Percentiles rank a stretch among this genome's conserved stretches.
phyloP scores from a whole-genome alignment of 1,139 yeast species.

The Groenewaldozyma sp. region DNA sequence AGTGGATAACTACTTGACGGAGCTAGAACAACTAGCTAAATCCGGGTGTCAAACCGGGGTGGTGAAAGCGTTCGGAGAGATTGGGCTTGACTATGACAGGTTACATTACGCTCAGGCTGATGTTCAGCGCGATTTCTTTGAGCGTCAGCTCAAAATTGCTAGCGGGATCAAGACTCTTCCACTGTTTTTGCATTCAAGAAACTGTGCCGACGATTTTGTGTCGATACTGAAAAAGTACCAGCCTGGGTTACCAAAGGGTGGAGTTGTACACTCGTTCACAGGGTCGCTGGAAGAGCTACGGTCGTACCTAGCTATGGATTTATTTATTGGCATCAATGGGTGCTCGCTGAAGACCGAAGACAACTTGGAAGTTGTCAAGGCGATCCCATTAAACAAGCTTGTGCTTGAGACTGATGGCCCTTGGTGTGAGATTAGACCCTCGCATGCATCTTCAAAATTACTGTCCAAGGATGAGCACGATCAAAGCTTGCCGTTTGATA shows the following conservation, averaged over 20 bases:
- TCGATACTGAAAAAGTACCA: slow-evolving; percentile 51
- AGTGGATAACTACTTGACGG: slow-evolving; percentile 35
- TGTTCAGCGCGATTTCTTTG: slow-evolving; percentile 60
- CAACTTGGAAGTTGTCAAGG: slow-evolving; percentile 54
- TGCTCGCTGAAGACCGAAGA: slow-evolving; percentile 79
- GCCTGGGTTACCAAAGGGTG: slow-evolving; percentile 34
- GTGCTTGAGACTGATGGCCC: slow-evolving; percentile 96
- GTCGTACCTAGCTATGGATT: slow-evolving; percentile 46
- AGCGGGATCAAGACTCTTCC: slow-evolving; percentile 49
- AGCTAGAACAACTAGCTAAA: slow-evolving; percentile 43
- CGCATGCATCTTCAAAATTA: slow-evolving; percentile 64
- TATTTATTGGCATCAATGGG: slow-evolving; percentile 81
- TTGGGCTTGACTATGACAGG: slow-evolving; percentile 90
- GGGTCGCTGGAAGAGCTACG: slow-evolving; percentile 60
- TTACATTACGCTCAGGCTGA: slow-evolving; percentile 62
- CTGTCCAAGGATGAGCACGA: slow-evolving; percentile 21
- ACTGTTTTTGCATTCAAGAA: slow-evolving; percentile 80
- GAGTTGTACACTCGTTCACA: slow-evolving; percentile 91
- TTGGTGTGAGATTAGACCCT: slow-evolving; percentile 88
- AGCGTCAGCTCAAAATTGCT: slow-evolving; percentile 54
- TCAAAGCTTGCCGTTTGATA: slow-evolving; percentile 50
- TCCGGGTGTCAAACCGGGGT: slow-evolving; percentile 25
- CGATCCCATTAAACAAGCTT: slow-evolving; percentile 57
- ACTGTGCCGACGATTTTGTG: slow-evolving; percentile 75
- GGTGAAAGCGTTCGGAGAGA: slow-evolving; percentile 80